Evolutionary conservation across 768 basidiomycete genomes (phyloP), one percentile per base, ranked within the genome.

Genomic region (Albatrellus ellisii): DNA sequence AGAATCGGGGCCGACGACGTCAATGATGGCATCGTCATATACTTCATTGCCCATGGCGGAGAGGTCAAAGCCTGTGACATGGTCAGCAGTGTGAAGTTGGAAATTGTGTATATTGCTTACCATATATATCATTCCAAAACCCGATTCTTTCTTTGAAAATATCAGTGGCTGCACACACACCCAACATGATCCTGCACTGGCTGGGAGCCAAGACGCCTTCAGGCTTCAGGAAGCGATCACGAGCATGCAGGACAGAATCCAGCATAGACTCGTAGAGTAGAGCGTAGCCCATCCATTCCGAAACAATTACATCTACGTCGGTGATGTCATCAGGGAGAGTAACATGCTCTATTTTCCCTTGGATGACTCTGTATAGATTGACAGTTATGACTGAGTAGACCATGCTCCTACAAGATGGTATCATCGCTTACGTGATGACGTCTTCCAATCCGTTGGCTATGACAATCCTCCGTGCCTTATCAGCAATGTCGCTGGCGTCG

Each of bases 261-360:
- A 98, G 73, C 94, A 99, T 97, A 32, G 84, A 87, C 61, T 99
- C 94, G 59, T 97, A 97, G 17, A 97, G 70, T 18, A 89, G 65
- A 1, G 79, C 81, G 54, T 88, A 89, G 12, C 79, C 90, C 94
- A 97, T 97, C 94, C 94, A 98, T 60, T 99, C 94, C 4, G 89
- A 92, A 39, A 98, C 67, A 59, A 99, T 91, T 45, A 99, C 74
- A 58, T 99, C 94, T 18, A 98, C 94, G 40, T 86, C 67, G 8
- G 72, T 65, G 37, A 81, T 63, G 40, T 62, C 74, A 39, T 79
- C 77, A 2, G 87, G 89, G 1, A 97, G 65, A 6, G 51, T 59
- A 44, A 98, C 80, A 17, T 91, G 78, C 61, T 99, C 94, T 20
- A 97, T 74, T 59, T 94, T 95, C 21, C 89, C 89, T 38, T 71